phyloP scores from a whole-genome alignment of 768 basidiomycete species.

The Guyanaporus albipodus region DNA sequence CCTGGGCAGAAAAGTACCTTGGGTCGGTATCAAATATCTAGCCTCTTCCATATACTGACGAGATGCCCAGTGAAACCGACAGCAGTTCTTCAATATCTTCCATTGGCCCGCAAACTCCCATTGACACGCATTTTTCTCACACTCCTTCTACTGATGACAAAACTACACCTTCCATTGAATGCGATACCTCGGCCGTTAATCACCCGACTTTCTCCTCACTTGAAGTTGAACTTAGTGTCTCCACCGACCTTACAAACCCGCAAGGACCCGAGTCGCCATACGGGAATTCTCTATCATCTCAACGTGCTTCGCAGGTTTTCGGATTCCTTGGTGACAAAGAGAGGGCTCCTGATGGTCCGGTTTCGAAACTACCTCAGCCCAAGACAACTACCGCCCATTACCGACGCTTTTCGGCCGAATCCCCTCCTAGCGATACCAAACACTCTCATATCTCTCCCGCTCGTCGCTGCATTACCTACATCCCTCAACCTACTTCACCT shows the following conservation, averaged over 20 bases:
- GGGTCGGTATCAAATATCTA: slow-evolving; percentile 40
- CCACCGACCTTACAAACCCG: slow-evolving; percentile 35
- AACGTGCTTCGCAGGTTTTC: slow-evolving; percentile 73
- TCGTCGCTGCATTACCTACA: slow-evolving; percentile 10
- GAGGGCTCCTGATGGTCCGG: slow-evolving; percentile 35
- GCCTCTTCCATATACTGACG: slow-evolving; percentile 7
- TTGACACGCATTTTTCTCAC: slow-evolving; percentile 37
- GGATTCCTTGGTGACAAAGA: slow-evolving; percentile 58
- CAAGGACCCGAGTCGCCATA: slow-evolving; percentile 29
- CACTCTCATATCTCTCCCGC: slow-evolving; percentile 14
- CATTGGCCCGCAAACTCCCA: slow-evolving; percentile 52
- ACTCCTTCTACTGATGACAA: slow-evolving; percentile 35
- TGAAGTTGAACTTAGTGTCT: slow-evolving; percentile 66
- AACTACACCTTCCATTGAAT: slow-evolving; percentile 42
- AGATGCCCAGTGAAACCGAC: slow-evolving; percentile 41
- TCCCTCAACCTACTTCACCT: slow-evolving; percentile 13
- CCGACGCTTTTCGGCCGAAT: slow-evolving; percentile 25
- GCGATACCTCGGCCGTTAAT: slow-evolving; percentile 39
- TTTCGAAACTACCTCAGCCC: slow-evolving; percentile 31
- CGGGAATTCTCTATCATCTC: slow-evolving; percentile 48
- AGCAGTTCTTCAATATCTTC: slow-evolving; percentile 42
- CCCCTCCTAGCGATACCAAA: slow-evolving; percentile 24
- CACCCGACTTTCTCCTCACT: slow-evolving; percentile 59
- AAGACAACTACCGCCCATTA: slow-evolving; percentile 19
- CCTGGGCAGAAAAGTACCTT: slow-evolving; percentile 77